Base-by-base conservation (phyloP, 1,139 yeast genomes). In the Martiniozyma asiatica region DNA sequence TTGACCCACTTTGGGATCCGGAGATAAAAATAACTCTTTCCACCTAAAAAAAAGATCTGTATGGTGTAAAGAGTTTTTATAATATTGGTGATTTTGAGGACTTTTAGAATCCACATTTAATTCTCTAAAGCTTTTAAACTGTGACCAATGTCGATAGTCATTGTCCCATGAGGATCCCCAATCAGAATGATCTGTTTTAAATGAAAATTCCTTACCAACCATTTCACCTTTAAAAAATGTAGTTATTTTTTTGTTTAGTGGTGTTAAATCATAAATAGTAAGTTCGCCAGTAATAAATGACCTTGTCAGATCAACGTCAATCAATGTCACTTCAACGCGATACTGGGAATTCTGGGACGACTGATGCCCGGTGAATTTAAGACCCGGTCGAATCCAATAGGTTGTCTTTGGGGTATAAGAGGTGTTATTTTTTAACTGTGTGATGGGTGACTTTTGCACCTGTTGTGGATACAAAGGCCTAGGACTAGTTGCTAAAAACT, bases 141-240 rank as follows among this genome's bases (percentile, higher is more conserved):
- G 69, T 30, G 74, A 66, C 97, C 96, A 87, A 55, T 85, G 95
- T 39, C 74, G 81, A 30, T 81, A 55, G 55, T 85, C 96, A 36
- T 75, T 78, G 34, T 68, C 65, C 32, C 68, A 69, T 25, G 58
- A 60, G 1, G 93, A 65, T 5, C 74, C 77, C 85, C 85, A 73
- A 18, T 59, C 50, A 19, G 45, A 42, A 39, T 54, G 58, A 48
- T 57, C 33, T 22, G 77, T 73, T 43, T 49, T 55, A 42, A 65
- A 70, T 23, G 65, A 63, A 36, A 56, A 54, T 30, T 44, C 71
- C 53, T 65, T 75, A 39, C 84, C 79, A 25, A 85, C 72, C 39
- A 85, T 79, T 48, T 81, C 94, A 5, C 87, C 92, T 44, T 75
- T 82, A 57, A 87, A 87, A 48, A 77, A 85, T 0, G 96, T 87